Base-by-base conservation (phyloP, 2,329 filamentous ascomycete species). In the Tolypocladium amazonense region DNA sequence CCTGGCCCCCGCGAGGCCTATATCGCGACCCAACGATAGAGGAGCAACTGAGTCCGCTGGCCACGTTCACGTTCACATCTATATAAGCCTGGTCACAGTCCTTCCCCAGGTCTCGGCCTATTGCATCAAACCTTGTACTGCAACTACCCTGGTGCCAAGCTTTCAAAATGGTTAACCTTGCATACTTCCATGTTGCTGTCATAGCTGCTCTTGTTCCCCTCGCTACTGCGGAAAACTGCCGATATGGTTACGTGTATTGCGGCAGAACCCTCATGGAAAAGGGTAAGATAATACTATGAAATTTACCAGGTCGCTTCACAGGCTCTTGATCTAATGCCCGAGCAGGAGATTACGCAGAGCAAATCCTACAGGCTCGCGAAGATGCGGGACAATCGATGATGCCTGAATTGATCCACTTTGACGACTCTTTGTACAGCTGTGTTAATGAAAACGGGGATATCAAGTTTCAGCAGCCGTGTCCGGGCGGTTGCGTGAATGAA, bases 401-500 rank as follows among this genome's bases (percentile, higher is more conserved):
- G 35, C 5, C 9, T 7, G 9, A 35, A 2, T 35, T 35, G 35
- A 8, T 11, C 5, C 9, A 8, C 6, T 33, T 33, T 33, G 30
- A 35, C 5, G 9, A 35, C 9, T 35, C 41, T 15, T 2, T 45
- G 11, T 45, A 25, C 43, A 14, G 2, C 11, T 45, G 43, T 11
- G 4, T 14, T 9, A 12, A 9, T n/a, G 7, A 14, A 8, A 4
- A 45, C 1, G 43, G 43, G 43, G 9, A 45, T 4, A 23, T 45
- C 43, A 3, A 12, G 9, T 45, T 4, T 45, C 3, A 2, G 20
- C 3, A 2, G 3, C 1, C 1, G 1, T 45, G 43, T 45, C 0
- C 0, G 4, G 1, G 0, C 0, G 43, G 43, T 8, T 45, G 43
- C n/a, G 1, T 25, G 1, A 45, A 45, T 45, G n/a, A 4, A 2